Conservation (phyloP, 2,329 filamentous ascomycete species). For the Keithomyces neogunnii region DNA sequence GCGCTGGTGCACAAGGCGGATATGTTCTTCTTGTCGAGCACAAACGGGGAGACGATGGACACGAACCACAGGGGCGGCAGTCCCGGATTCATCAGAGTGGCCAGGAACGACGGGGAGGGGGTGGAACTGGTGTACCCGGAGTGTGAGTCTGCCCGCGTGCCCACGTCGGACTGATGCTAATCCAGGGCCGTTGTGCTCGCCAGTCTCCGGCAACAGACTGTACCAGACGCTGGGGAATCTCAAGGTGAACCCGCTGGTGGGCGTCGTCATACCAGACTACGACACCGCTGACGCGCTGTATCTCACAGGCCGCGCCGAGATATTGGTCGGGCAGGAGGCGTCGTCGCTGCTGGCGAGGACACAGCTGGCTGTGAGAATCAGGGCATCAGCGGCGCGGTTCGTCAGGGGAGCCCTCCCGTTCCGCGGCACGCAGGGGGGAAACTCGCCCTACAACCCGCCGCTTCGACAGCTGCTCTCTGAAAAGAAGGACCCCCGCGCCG, state of each 20-base stretch:
- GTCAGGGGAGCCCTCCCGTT: slow-evolving; percentile 61
- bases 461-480: slow-evolving; percentile 59
- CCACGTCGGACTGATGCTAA: no score
- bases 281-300: slow-evolving; percentile 66
- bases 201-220: slow-evolving; percentile 67
- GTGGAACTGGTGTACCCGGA: slow-evolving; percentile 66
- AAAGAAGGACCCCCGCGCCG: slow-evolving; percentile 32
- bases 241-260: slow-evolving; percentile 54
- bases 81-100: slow-evolving; percentile 63
- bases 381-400: slow-evolving; percentile 50
- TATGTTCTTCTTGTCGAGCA: slow-evolving; percentile 69
- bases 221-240: slow-evolving; percentile 83
- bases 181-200: no score
- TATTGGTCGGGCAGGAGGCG: slow-evolving; percentile 58
- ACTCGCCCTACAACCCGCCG: slow-evolving; percentile 72
- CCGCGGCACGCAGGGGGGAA: slow-evolving; percentile 47
- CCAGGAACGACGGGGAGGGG: slow-evolving; percentile 41
- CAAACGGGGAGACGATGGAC: slow-evolving; percentile 64
- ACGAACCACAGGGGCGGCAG: slow-evolving; percentile 74
- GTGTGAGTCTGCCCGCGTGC: slow-evolving; percentile 31
- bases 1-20: slow-evolving; percentile 57
- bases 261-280: slow-evolving; percentile 67
- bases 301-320: slow-evolving; percentile 58
- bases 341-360: slow-evolving; percentile 55
- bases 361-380: slow-evolving; percentile 65